phyloP scores from a whole-genome alignment of 2,329 filamentous ascomycete genomes.

The Ilyonectria destructans region DNA sequence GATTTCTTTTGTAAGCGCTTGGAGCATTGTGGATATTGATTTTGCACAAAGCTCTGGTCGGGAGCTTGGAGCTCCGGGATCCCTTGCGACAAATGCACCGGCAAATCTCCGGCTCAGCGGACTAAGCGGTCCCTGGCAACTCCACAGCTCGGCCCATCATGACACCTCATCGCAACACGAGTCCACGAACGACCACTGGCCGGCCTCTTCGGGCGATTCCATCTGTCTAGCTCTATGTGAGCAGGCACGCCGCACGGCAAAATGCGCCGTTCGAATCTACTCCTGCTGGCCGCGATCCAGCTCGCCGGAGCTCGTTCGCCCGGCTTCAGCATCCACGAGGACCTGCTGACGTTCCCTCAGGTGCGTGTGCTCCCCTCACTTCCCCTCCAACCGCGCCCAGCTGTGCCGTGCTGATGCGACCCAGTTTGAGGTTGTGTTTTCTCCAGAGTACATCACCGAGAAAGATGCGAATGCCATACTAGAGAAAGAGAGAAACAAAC shows the following conservation, averaged over 20 bases:
- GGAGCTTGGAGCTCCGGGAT: conserved; percentile 3
- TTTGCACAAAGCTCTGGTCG: conserved; percentile 22
- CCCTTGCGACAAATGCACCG: conserved; percentile 36
- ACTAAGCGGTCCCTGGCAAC: conserved; percentile 12
- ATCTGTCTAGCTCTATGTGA: conserved; percentile 50
- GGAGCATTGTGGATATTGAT: conserved; percentile 9
- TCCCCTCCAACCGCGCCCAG: conserved; percentile 7
- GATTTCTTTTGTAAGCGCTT: conserved; percentile 15
- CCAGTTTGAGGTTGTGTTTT: conserved; percentile 87
- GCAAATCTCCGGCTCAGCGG: conserved; percentile 42
- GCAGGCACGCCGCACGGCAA: conserved; percentile 46
- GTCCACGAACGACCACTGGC: conserved; percentile 35
- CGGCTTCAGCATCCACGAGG: conserved; percentile 89
- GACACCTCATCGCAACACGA: conserved; percentile 50
- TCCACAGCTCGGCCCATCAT: conserved; percentile 49
- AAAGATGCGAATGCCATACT: conserved; percentile 77
- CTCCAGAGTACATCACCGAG: conserved; percentile 80
- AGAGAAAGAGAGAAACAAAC: conserved; percentile 55
- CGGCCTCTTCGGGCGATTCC: conserved; percentile 29
- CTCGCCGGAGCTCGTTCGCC: conserved; percentile 66
- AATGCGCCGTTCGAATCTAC: conserved; percentile 68
- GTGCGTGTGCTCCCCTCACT: conserved; percentile 62
- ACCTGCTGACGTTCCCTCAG: conserved; percentile 89
- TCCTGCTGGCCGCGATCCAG: conserved; percentile 62
- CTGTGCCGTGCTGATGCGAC: conserved; percentile 35